phyloP scores from a whole-genome alignment of 2,329 filamentous ascomycete species.

The Cladobotryum mycophilum region DNA sequence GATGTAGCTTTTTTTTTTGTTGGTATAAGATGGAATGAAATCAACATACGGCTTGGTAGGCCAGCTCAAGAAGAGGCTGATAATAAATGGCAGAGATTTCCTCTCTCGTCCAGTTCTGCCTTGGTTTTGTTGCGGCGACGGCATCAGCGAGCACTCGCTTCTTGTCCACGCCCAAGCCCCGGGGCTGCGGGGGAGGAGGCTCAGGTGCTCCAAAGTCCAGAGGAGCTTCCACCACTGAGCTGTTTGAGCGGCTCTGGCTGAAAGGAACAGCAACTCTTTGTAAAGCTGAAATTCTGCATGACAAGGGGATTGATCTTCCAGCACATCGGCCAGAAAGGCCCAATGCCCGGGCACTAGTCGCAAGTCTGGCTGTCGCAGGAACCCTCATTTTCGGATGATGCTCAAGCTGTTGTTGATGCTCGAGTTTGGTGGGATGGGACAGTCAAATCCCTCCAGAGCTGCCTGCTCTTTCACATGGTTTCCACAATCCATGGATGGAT shows the following conservation, averaged over 20 bases:
- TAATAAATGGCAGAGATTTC: slow-evolving; percentile 80
- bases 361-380: not conserved
- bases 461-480: too few species aligned
- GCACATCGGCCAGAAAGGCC: not conserved
- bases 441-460: too few species aligned
- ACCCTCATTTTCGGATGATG: not conserved
- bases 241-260: slow-evolving; percentile 2
- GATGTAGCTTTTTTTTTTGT: not conserved
- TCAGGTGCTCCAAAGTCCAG: slow-evolving; percentile 7
- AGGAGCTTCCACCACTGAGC: slow-evolving; percentile 10
- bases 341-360: not conserved
- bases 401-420: too few species aligned
- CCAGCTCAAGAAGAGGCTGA: slow-evolving; percentile 71
- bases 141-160: slow-evolving; percentile 42
- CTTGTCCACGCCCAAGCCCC: slow-evolving; percentile 13
- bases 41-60: slow-evolving; percentile 60
- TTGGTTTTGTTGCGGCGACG: slow-evolving; percentile 52
- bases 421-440: too few species aligned
- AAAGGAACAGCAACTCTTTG: not conserved
- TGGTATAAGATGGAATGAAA: not conserved
- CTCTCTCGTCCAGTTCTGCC: slow-evolving; percentile 73
- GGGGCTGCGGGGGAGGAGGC: slow-evolving; percentile 4
- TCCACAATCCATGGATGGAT: too few species aligned
- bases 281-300: not conserved
- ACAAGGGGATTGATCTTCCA: not conserved